Base-by-base conservation (phyloP, 2,329 filamentous ascomycete species). In the Colletotrichum paranaense region DNA sequence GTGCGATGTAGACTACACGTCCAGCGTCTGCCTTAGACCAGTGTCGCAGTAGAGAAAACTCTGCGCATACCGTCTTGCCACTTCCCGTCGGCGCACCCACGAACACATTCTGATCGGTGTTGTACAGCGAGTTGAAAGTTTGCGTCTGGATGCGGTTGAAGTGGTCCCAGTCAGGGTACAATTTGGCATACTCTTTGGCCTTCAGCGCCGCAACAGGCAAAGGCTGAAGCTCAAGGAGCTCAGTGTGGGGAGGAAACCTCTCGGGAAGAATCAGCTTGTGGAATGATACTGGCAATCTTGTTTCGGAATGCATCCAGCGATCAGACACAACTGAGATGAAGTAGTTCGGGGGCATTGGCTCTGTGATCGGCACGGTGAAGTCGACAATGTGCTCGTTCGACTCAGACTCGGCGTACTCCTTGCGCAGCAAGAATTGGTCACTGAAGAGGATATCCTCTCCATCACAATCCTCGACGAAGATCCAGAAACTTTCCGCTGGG, bases 111-210 rank as follows among this genome's bases (percentile, higher is more conserved):
- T 98, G 95, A 80, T 98, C 94, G 0, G 94, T 93, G 60, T 93
- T 92, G 81, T 94, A 98, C 0, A 99, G 86, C 1, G 95, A 95
- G 80, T 98, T 98, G 87, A 98, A 99, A 0, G 95, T 94, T 81
- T 99, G 97, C 0, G 97, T 98, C 83, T 99, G 97, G 14, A 99
- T 94, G 81, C 97, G 97, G 86, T 99, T 99, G 88, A 99, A 99
- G 75, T 94, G 91, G 68, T 91, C 89, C 92, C 95, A 97, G 35
- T 93, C 88, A 4, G 94, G 92, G 80, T 98, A 99, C 24, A 99
- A 85, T 28, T 90, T 88, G 73, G 93, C 89, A 78, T 94, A 98
- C 75, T 97, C 95, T 75, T 94, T 91, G 24, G 90, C 90, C 87
- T 98, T 98, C 68, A 99, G 85, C 1, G 96, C 95, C 57, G 95